These are phyloP conservation scores for Fusarium subtropicale DNA, from an alignment of 2,329 filamentous ascomycete species.

Conservation along the genomic window DNA sequence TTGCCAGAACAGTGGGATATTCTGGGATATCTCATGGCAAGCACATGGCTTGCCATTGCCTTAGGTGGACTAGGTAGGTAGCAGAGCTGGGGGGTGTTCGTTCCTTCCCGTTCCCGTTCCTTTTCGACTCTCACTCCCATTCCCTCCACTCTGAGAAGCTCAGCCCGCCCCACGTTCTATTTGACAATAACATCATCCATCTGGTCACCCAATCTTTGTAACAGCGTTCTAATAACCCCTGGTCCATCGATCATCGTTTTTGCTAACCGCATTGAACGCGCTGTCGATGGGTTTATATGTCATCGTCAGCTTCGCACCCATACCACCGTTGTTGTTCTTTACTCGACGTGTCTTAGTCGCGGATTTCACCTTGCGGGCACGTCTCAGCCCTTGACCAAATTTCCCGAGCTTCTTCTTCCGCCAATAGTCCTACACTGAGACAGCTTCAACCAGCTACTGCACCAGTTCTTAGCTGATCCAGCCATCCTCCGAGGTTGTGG, in stretches of 20 bases:
- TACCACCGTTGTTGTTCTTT: constrained; percentile 17
- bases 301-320: constrained; percentile 23
- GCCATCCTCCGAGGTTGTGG: constrained; percentile 23
- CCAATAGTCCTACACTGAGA: constrained; percentile 16
- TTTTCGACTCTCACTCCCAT: constrained; percentile 31
- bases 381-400: constrained; percentile 8
- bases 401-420: constrained; percentile 16
- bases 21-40: constrained; percentile 7
- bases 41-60: constrained; percentile 14
- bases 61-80: not conserved
- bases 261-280: constrained; percentile 32
- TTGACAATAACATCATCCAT: constrained; percentile 48
- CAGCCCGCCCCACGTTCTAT: constrained; percentile 42
- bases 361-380: constrained; percentile 6
- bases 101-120: constrained; percentile 32
- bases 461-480: constrained; percentile 24
- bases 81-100: constrained; percentile 29
- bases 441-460: constrained; percentile 17
- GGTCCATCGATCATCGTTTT: constrained; percentile 27
- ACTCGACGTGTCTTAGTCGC: constrained; percentile 24
- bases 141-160: constrained; percentile 27
- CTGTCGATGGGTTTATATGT: constrained; percentile 27
- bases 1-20: not conserved
- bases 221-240: constrained; percentile 26
- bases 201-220: constrained; percentile 37